Conservation (phyloP, 192 early-diverging fungal species). For the Entomortierella beljakovae region DNA sequence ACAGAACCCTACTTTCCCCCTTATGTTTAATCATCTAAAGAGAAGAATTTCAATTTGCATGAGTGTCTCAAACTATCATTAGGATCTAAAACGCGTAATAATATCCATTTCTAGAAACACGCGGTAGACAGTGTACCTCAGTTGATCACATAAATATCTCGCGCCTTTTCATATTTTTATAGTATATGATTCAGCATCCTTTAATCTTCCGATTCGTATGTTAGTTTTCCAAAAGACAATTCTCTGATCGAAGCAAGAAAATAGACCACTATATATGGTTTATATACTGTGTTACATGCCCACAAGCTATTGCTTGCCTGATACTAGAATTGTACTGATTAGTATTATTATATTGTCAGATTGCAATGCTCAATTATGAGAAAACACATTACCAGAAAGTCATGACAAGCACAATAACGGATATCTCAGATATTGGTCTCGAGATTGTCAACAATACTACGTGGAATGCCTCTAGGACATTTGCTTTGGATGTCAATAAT, state of each 20-base stretch:
- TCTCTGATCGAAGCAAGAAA: slow-evolving; percentile 16
- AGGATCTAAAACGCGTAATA: no score
- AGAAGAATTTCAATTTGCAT: no score
- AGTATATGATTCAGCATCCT: background rate
- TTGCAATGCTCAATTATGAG: slow-evolving; percentile 22
- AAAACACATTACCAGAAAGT: slow-evolving; percentile 17
- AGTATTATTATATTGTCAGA: slow-evolving; percentile 26
- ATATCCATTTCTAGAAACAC: background rate
- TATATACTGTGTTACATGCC: slow-evolving; percentile 25
- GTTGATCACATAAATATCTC: no score
- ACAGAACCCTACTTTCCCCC: no score
- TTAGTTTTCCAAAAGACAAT: slow-evolving; percentile 1
- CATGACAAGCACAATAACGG: background rate
- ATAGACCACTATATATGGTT: slow-evolving; percentile 47
- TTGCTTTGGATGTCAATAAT: slow-evolving; percentile 19
- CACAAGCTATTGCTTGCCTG: slow-evolving; percentile 37
- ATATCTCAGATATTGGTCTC: slow-evolving; percentile 1
- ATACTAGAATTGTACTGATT: slow-evolving; percentile 37
- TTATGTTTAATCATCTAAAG: no score
- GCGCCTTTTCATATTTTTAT: no score
- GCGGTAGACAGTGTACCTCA: no score
- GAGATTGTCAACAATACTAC: slow-evolving; percentile 7
- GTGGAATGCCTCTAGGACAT: slow-evolving; percentile 5
- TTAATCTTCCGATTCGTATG: slow-evolving; percentile 17
- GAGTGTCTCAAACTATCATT: no score